Percentiles rank a stretch among this genome's conserved stretches.
Evolutionary conservation across 2,329 filamentous ascomycete species (phyloP).

Genomic region (Colletotrichum karsti): DNA sequence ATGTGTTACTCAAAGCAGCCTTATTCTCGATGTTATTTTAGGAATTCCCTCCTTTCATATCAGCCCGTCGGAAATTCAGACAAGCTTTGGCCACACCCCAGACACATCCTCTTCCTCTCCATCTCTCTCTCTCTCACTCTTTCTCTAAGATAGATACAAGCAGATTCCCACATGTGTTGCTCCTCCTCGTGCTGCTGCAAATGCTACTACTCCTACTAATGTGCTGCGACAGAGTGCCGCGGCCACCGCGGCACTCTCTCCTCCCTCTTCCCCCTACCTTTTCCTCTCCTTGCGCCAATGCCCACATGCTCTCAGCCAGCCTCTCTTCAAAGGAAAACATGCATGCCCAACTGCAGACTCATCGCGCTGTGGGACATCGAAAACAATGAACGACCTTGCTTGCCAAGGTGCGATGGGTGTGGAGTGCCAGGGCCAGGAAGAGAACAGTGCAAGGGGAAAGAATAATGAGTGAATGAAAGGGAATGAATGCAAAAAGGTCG

Average conservation of each 20-base stretch:
- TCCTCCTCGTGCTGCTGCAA: not conserved
- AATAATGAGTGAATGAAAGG: slow-evolving; percentile 17
- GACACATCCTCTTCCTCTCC: not conserved
- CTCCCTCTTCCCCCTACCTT: not conserved
- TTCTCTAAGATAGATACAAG: too few relatives aligned
- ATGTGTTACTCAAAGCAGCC: slow-evolving; percentile 15
- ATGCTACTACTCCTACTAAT: slow-evolving; percentile 2
- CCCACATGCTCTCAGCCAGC: slow-evolving; percentile 1
- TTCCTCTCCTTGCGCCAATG: not conserved
- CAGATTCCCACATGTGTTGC: slow-evolving; percentile 2
- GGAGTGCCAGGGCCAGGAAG: slow-evolving; percentile 11
- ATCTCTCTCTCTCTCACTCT: not conserved
- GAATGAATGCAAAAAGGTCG: slow-evolving; percentile 22
- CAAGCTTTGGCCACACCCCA: not conserved
- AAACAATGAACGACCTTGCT: slow-evolving; percentile 29
- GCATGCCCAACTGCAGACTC: slow-evolving; percentile 19
- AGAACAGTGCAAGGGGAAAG: slow-evolving; percentile 18
- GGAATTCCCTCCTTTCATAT: slow-evolving; percentile 19
- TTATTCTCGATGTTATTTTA: slow-evolving; percentile 12
- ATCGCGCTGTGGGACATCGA: slow-evolving; percentile 1
- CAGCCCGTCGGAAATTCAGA: slow-evolving; percentile 13
- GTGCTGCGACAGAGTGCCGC: slow-evolving; percentile 1
- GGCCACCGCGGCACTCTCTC: not conserved
- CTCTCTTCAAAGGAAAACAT: slow-evolving; percentile 22
- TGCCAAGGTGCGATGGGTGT: not conserved